phyloP scores from a whole-genome alignment of 2,329 filamentous ascomycete species.

The Capronia coronata region DNA sequence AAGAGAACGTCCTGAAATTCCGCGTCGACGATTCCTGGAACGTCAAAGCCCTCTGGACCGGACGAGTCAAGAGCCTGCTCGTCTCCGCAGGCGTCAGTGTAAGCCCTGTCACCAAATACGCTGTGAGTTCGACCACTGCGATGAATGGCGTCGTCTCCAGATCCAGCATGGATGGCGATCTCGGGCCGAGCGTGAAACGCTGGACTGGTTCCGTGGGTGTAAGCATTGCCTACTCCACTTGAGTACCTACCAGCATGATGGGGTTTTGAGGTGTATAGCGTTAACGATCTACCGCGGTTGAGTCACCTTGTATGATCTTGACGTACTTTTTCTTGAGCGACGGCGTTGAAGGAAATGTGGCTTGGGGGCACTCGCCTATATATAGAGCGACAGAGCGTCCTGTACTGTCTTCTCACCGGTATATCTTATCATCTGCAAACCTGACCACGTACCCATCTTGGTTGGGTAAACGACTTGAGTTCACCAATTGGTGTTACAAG shows the following conservation, averaged over 20 bases:
- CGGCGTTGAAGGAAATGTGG: not conserved
- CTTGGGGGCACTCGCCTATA: no score
- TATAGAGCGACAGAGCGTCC: no score
- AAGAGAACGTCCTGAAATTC: constrained; percentile 82
- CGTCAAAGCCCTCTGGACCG: constrained; percentile 86
- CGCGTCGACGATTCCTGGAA: constrained; percentile 81
- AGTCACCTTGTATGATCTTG: no score
- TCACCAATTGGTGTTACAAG: no score
- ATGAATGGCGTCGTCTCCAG: not conserved
- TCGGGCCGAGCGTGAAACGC: constrained; percentile 14
- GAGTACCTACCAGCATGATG: not conserved
- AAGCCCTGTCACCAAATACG: constrained; percentile 44
- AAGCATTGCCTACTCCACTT: constrained; percentile 27
- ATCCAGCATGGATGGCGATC: not conserved
- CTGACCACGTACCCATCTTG: no score
- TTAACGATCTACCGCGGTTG: no score
- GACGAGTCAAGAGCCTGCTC: constrained; percentile 81
- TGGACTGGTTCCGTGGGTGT: constrained; percentile 28
- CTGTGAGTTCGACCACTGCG: not conserved
- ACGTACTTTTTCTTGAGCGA: not conserved
- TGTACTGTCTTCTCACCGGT: no score
- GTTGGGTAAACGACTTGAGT: no score
- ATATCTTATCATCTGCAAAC: no score
- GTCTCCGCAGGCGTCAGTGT: constrained; percentile 86
- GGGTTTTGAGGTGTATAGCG: no score